phyloP scores from a whole-genome alignment of 768 basidiomycete genomes.

The Suillus decipiens region DNA sequence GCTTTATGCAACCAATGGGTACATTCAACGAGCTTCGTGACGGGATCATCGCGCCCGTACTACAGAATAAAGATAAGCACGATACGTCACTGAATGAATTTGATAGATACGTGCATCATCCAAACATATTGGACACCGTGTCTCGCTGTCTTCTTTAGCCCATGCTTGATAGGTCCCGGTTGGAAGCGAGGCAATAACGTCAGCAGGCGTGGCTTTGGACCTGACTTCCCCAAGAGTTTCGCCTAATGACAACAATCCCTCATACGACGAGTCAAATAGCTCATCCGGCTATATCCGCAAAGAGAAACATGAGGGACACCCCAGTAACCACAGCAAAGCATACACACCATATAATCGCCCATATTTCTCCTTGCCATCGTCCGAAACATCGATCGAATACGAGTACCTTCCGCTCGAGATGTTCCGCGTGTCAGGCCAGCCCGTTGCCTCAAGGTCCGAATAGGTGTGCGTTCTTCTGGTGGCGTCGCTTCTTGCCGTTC shows the following conservation, averaged over 20 bases:
- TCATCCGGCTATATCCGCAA: slow-evolving; percentile 61
- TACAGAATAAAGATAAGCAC: slow-evolving; percentile 29
- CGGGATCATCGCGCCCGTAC: slow-evolving; percentile 64
- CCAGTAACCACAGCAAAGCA: slow-evolving; percentile 13
- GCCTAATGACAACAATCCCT: slow-evolving; percentile 60
- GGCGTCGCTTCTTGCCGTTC: slow-evolving; percentile 2
- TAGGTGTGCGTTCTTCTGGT: slow-evolving; percentile 8
- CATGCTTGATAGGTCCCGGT: slow-evolving; percentile 68
- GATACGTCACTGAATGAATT: slow-evolving; percentile 1
- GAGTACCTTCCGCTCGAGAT: slow-evolving; percentile 1
- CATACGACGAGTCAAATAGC: slow-evolving; percentile 76
- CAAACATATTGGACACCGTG: slow-evolving; percentile 81
- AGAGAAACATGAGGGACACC: slow-evolving; percentile 11
- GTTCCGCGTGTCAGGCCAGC: slow-evolving; percentile 6
- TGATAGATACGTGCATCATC: slow-evolving; percentile 67
- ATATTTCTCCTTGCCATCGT: slow-evolving; percentile 26
- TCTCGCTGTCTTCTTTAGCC: slow-evolving; percentile 64
- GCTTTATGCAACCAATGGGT: slow-evolving; percentile 80
- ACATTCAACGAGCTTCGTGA: slow-evolving; percentile 70
- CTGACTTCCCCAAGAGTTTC: slow-evolving; percentile 67
- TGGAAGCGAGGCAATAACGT: slow-evolving; percentile 60
- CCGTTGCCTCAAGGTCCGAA: slow-evolving; percentile 8
- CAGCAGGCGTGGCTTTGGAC: slow-evolving; percentile 61
- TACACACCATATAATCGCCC: slow-evolving; percentile 56
- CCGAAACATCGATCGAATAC: slow-evolving; percentile 5